Base-by-base conservation (phyloP, 441 rosid genomes). In the Viola pubescens region DNA sequence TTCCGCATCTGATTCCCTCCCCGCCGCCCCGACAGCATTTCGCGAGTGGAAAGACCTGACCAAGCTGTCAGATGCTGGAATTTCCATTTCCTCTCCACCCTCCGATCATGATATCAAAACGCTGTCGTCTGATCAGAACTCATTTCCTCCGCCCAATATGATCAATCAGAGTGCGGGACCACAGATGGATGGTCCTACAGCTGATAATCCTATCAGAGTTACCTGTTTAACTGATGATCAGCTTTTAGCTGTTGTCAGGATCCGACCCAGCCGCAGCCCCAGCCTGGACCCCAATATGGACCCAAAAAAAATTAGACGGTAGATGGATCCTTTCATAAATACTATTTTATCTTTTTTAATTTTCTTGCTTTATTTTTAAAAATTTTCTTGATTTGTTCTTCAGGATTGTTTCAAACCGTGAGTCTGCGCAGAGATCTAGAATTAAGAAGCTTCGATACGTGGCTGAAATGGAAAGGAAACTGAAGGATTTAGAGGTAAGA, bases 391-490 rank as follows among this genome's bases (percentile, higher is more conserved):
- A 41, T 8, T 37, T 5, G 16, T 50, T 6, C 37, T 52, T 48
- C 44, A 79, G 84, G 69, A 53, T 55, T 10, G 38, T 72, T 10
- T 69, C 79, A 4, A 79, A 77, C 39, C 68, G 81, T 10, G 47
- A 49, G 3, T 77, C 84, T 6, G 77, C 84, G 5, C 76, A 72
- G 14, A 77, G 40, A 67, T 72, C 77, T 26, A 77, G 79, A 65
- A 0, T 47, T 61, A 77, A 55, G 70, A 72, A 60, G 65, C 51
- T 59, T 19, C 67, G 67, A 3, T 48, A 74, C 40, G 13, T 72
- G 4, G 14, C 9, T 19, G 71, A 67, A 4, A 34, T 72, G 75
- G 77, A 79, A 65, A 72, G 3, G 38, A 62, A 49, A 57, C 71
- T 19, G 6, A 66, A 65, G 45, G 19, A 42, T 13, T 65, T 72